Percentiles rank a stretch among this genome's conserved stretches.
Evolutionary conservation across 805 yeast genomes (phyloP).

Genomic region (Ogataea angusta): DNA sequence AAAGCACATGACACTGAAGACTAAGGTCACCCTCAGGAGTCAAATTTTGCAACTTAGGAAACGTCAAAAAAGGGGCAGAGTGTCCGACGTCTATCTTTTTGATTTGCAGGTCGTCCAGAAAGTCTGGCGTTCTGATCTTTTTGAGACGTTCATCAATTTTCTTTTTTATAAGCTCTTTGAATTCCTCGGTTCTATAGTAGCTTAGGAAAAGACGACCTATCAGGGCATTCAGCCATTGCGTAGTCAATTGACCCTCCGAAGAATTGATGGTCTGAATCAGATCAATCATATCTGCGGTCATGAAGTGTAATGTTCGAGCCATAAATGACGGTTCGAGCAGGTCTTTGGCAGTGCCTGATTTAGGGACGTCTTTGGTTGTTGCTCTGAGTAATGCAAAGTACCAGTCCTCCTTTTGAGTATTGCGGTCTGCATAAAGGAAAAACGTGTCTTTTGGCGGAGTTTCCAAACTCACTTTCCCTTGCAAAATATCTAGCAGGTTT

Average conservation of each 20-base stretch:
- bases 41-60: conserved; percentile 64
- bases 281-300: conserved; percentile 66
- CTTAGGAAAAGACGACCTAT: conserved; percentile 80
- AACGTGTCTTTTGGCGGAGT: conserved; percentile 39
- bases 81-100: conserved; percentile 71
- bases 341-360: conserved; percentile 25
- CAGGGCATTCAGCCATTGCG: conserved; percentile 89
- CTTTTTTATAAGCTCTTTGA: conserved; percentile 54
- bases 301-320: conserved; percentile 73
- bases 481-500: conserved; percentile 49
- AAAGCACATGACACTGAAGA: conserved; percentile 58
- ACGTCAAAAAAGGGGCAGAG: conserved; percentile 75
- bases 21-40: conserved; percentile 78
- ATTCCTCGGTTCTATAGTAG: conserved; percentile 64
- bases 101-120: conserved; percentile 77
- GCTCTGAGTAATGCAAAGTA: conserved; percentile 83
- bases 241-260: conserved; percentile 75
- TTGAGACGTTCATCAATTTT: conserved; percentile 70
- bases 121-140: conserved; percentile 82
- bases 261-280: conserved; percentile 77
- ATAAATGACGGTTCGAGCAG: conserved; percentile 53
- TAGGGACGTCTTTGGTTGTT: conserved; percentile 43
- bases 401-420: conserved; percentile 88
- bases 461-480: conserved; percentile 22
- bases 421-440: conserved; percentile 72